phyloP scores from a whole-genome alignment of 2,329 filamentous ascomycete species.

The Fusarium illudens region DNA sequence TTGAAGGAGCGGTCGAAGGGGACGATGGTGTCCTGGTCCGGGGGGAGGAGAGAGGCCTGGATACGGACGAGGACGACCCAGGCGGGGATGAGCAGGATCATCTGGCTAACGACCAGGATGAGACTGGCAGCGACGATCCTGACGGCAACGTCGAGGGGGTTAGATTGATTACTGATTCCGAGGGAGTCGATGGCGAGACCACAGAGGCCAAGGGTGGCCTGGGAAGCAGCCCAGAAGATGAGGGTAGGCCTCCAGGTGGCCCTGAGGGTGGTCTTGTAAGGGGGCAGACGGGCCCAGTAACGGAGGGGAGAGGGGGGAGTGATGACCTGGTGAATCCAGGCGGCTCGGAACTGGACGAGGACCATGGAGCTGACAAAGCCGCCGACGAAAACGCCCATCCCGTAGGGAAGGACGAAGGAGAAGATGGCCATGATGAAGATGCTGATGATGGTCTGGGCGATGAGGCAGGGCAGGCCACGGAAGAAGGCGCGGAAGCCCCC shows the following conservation, averaged over 20 bases:
- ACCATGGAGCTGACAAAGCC: conserved; percentile 61
- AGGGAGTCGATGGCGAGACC: conserved; percentile 33
- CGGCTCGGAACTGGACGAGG: conserved; percentile 73
- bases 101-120: conserved; percentile 52
- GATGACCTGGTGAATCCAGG: conserved; percentile 89
- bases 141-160: conserved; percentile 48
- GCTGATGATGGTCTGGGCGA: conserved; percentile 51
- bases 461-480: conserved; percentile 68
- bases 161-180: background rate
- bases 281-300: conserved; percentile 76
- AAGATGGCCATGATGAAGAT: conserved; percentile 57
- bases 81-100: conserved; percentile 77
- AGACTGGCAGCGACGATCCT: conserved; percentile 52
- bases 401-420: conserved; percentile 51
- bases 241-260: conserved; percentile 75
- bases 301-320: conserved; percentile 69
- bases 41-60: conserved; percentile 85
- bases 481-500: conserved; percentile 73
- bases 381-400: conserved; percentile 49
- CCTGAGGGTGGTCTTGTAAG: conserved; percentile 69
- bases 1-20: conserved; percentile 89
- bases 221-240: conserved; percentile 66
- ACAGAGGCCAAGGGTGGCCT: conserved; percentile 58
- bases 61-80: conserved; percentile 81
- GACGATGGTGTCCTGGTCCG: conserved; percentile 83